Evolutionary conservation across 202 grass and related monocot species (phyloP), one percentile per base, ranked within the genome.

Genomic region (Elaeis oleifera): DNA sequence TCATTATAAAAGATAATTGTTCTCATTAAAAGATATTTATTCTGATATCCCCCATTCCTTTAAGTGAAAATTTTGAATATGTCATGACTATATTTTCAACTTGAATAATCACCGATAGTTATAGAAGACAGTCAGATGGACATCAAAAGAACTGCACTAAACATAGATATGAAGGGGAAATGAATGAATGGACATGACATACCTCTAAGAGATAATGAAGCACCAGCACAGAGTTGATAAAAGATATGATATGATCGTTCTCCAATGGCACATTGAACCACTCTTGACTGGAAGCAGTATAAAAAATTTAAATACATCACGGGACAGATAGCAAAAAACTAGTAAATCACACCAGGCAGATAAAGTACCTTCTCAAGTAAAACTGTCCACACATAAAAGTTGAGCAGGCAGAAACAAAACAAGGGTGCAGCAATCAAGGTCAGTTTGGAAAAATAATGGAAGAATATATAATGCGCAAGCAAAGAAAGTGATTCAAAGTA

Each of bases 231-330:
- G 57, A 99, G 83, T 73, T 99, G 88, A 78, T 99, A 99, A 80
- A 99, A 99, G 75, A 99, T 77, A 71, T 99, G 94, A 55, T 89
- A 99, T 65, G 94, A 99, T 64, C 94, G 83, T 68, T 99, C 94
- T 48, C 85, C 85, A 56, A 71, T 21, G 61, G 85, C 85, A 50
- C 88, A 82, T 53, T 77, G 84, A 53, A 94, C 94, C 54, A 99
- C 94, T 70, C 94, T 94, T 2, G 94, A 99, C 94, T 99, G 63
- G 73, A 74, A 53, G 68, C 78, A 24, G 70, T 36, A 39, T 50
- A 75, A 14, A 54, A n/a, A 36, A 44, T 14, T 59, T 60, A 48
- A 76, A 64, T 81, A 6, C 51, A 76, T 15, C n/a, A 19, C 44
- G 18, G 17, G 23, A 59, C 53, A 49, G 27, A 50, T 74, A 69